Percentiles rank a stretch among this genome's conserved stretches.
These are phyloP conservation scores for Neurospora terricola DNA, from an alignment of 495 filamentous ascomycete genomes.

Conservation along the genomic window DNA sequence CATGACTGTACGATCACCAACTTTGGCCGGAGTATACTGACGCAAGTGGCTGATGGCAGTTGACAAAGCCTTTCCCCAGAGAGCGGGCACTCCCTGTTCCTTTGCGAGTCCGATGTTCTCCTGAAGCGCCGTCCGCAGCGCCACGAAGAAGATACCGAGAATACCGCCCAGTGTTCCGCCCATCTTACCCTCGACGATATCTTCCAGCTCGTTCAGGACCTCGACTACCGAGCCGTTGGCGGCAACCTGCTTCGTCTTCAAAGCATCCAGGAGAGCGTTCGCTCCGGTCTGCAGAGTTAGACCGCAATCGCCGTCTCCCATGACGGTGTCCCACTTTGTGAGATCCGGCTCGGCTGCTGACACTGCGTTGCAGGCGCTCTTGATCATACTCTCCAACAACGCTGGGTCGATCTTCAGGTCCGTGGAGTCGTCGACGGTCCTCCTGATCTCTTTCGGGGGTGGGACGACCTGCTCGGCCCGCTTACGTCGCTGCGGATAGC, in stretches of 20 bases:
- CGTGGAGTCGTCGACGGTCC: slow-evolving; percentile 23
- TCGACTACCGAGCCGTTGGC: slow-evolving; percentile 38
- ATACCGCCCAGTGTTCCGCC: slow-evolving; percentile 54
- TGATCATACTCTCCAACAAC: slow-evolving; percentile 39
- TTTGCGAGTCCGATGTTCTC: slow-evolving; percentile 25
- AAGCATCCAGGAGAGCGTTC: slow-evolving; percentile 28
- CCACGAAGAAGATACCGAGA: slow-evolving; percentile 49
- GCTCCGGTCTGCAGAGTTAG: slow-evolving; percentile 46
- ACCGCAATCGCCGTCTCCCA: slow-evolving; percentile 58
- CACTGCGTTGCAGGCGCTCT: slow-evolving; percentile 39
- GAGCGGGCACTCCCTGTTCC: slow-evolving; percentile 16
- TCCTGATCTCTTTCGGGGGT: slow-evolving; percentile 22
- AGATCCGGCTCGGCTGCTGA: slow-evolving; percentile 47
- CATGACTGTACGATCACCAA: slow-evolving; percentile 46
- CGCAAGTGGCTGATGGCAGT: slow-evolving; percentile 33
- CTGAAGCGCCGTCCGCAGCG: slow-evolving; percentile 39
- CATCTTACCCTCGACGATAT: slow-evolving; percentile 48
- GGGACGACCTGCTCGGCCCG: slow-evolving; percentile 34
- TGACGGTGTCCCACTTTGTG: slow-evolving; percentile 52
- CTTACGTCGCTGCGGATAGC: slow-evolving; percentile 15
- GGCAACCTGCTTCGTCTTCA: slow-evolving; percentile 23
- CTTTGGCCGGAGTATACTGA: slow-evolving; percentile 38
- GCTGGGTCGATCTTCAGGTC: slow-evolving; percentile 35
- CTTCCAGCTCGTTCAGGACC: slow-evolving; percentile 42
- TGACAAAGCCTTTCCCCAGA: slow-evolving; percentile 31